phyloP scores from a whole-genome alignment of 2,329 filamentous ascomycete species.

The Cyphellophora europaea region DNA sequence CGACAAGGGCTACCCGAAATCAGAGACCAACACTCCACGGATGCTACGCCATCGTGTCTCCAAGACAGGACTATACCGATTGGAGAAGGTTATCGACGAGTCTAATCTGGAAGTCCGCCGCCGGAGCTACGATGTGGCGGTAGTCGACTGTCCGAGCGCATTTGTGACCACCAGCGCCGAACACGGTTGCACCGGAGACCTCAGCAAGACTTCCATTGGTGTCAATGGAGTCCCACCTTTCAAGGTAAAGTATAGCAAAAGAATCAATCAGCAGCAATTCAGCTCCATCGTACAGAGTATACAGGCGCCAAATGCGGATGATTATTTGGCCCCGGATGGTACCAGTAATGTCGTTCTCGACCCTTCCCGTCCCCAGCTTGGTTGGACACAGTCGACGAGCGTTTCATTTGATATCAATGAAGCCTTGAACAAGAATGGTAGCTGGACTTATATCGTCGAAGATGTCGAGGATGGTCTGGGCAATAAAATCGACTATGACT shows the following conservation, averaged over 20 bases:
- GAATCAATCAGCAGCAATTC: constrained; percentile 72
- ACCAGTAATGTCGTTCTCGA: constrained; percentile 49
- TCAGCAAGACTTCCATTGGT: constrained; percentile 75
- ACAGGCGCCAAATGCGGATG: constrained; percentile 76
- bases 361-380: constrained; percentile 42
- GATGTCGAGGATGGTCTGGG: constrained; percentile 87
- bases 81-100: constrained; percentile 80
- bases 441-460: constrained; percentile 84
- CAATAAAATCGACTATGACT: constrained; percentile 66
- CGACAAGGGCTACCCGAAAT: constrained; percentile 46
- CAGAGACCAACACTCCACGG: constrained; percentile 46
- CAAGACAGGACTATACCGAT: constrained; percentile 77
- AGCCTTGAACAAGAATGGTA: constrained; percentile 66
- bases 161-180: constrained; percentile 50
- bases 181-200: constrained; percentile 73
- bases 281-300: constrained; percentile 89
- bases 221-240: constrained; percentile 84
- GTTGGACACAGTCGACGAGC: constrained; percentile 69
- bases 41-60: constrained; percentile 66
- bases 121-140: constrained; percentile 64
- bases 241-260: constrained; percentile 84
- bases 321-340: constrained; percentile 59
- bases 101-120: constrained; percentile 89
- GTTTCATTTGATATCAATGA: constrained; percentile 83
- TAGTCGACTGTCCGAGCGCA: constrained; percentile 78